Base-by-base conservation (phyloP, 2,329 filamentous ascomycete species). In the Colletotrichum noveboracense region DNA sequence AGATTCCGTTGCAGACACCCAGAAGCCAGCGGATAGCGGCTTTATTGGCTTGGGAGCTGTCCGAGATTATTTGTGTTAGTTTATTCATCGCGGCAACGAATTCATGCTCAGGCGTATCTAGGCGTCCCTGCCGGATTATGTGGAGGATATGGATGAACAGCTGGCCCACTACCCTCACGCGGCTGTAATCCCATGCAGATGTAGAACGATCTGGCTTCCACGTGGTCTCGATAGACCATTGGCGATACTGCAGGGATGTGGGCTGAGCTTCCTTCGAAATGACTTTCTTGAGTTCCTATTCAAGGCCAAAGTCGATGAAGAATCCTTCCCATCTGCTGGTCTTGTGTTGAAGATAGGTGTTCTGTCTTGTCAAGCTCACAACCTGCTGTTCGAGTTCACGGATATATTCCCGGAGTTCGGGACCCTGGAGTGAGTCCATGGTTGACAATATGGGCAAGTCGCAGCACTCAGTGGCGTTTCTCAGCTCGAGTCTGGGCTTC, bases 181-280 rank as follows among this genome's bases (percentile, higher is more conserved):
- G 0, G 16, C 36, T 38, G 1, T 1, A 38, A 38, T 38, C 36
- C 36, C 1, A 38, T 38, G 1, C 0, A 2, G 36, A 18, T 38
- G 36, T 38, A 38, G 36, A 38, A 38, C 1, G 36, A 43, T 43
- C 5, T 43, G 16, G 8, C 36, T 0, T 43, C 36, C 36, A 43
- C 18, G 38, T 48, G 38, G 18, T 48, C 38, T 48, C 38, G 38
- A 48, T 12, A n/a, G 38, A 48, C 38, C 38, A 43, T 5, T 9
- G 36, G 36, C 36, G 36, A 43, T 43, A 18, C 36, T 43, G 5
- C 7, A 16, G 36, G 36, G 7, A n/a, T 43, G 36, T 18, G 16
- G 16, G 8, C 16, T 43, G 7, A 43, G 8, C 16, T 43, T 18
- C 38, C 38, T n/a, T 43, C 38, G 38, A n/a, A 43, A 43, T 10